Base-by-base conservation (phyloP, 2,329 filamentous ascomycete species). In the Aspergillus amoenus region DNA sequence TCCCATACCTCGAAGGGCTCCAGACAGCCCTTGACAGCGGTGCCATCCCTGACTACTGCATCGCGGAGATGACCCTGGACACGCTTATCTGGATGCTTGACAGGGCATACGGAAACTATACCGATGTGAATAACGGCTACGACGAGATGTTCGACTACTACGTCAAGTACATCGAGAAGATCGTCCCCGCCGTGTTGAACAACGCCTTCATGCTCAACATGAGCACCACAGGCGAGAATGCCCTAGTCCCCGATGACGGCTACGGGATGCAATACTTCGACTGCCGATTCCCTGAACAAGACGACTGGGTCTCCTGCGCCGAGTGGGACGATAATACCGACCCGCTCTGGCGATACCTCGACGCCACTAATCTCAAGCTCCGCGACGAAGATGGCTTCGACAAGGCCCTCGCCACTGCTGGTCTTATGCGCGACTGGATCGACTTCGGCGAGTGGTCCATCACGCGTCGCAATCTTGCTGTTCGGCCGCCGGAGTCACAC, bases 91-190 rank as follows among this genome's bases (percentile, higher is more conserved):
- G 32, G 17, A 54, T 45, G 24, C 32, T 57, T 12, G 39, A 55
- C 30, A 40, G 8, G 7, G 44, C 55, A 3, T 49, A 46, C 17
- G 43, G 7, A 6, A 57, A 60, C 46, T 57, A 57, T 18, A 57
- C 58, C 3, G 46, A 57, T 22, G 40, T 55, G 3, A 47, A 57
- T 21, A 60, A 55, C 27, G 55, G 53, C 24, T 60, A 60, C 15
- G 54, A 60, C 9, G 27, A 30, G 27, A 57, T 48, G 34, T 59
- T 56, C 18, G 57, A 43, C 1, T 45, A 51, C 24, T 59, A 59
- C 27, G 48, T 53, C 21, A 47, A 43, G 15, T 59, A 56, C 22
- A 37, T 59, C n/a, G 41, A 50, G 17, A 43, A 37, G 22, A 43
- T 52, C 17, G 24, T 43, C 15, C 49, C 49, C 4, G 3, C 13